Evolutionary conservation across 345 rosid genomes (phyloP), one percentile per base, ranked within the genome.

Genomic region (Conringia planisiliqua): DNA sequence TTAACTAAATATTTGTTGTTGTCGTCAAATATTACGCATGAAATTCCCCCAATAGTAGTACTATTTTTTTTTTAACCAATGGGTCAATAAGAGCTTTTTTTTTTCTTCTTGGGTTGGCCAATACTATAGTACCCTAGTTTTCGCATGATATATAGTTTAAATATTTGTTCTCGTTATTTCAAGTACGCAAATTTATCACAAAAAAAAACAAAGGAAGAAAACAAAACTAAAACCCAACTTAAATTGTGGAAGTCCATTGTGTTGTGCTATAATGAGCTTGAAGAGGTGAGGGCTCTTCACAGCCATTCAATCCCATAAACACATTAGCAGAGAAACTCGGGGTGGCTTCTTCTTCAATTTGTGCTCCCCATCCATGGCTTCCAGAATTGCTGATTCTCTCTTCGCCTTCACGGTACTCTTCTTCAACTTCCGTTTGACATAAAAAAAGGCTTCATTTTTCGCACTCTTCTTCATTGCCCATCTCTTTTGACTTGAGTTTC

Each of bases 351-450:
- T 73, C 64, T 66, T 27, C 79, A 71, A 75, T 59, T 66, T 82
- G 56, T 73, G 17, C 89, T 5, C 7, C n/a, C 22, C 24, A 51
- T 89, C 67, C 56, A 93, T 93, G 98, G 90, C 92, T 81, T 86
- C 85, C 83, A 85, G 82, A 68, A 70, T 89, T 60, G 79, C 89
- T 58, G 86, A 88, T 75, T 88, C 96, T 62, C 74, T 70, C 67
- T 66, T 85, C 73, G 83, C 88, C 71, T 83, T 81, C 80, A 68
- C 65, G 89, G 97, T 89, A 78, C 56, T 32, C 26, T 29, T 56
- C 29, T 62, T 52, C 58, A 4, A 0, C 0, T n/a, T 57, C 69
- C 40, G 38, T 10, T 32, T 4, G 32, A 30, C 35, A 35, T 12
- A 0, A 4, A 40, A 26, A 70, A 64, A 71, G 62, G 22, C 55